Base-by-base conservation (phyloP, 352 stramenopile genomes). In the Phytophthora rubi region DNA sequence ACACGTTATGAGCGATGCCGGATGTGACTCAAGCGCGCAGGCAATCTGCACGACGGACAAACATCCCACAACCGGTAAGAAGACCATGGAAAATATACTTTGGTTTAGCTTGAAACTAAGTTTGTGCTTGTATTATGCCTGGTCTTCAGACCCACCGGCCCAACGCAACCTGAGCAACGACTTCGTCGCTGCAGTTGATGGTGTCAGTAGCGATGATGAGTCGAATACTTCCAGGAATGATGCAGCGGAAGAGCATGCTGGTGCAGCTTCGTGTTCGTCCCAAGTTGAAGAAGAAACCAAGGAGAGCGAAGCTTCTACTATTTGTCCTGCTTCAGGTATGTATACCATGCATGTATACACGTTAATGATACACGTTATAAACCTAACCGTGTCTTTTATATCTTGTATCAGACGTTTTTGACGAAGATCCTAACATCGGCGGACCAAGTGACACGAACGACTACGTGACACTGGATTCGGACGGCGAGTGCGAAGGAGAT, bases 401-500 rank as follows among this genome's bases (percentile, higher is more conserved):
- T 71, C 6, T 42, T 47, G 45, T 47, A 47, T 21, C 18, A 21
- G 39, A 47, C 39, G 18, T 13, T 0, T 47, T 47, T 47, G 39
- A 15, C 55, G 49, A 60, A 0, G 56, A 71, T 33, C 53, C 45
- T 3, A 69, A 59, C 23, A 42, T 59, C 30, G 18, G n/a, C 9
- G 7, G 5, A 2, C 23, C 28, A 55, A 44, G 18, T 13, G 39
- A 47, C 18, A 21, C 39, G 39, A 13, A 13, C 6, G 51, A 67
- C 8, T 58, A 51, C 18, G 44, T 33, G n/a, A 8, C 9, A 26
- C 58, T 67, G 5, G 52, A 71, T 18, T 71, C 57, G 3, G 65
- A 62, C 12, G 51, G 32, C 10, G 51, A 67, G 3, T 47, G 16
- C 7, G 65, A 47, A 15, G 54, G 6, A 6, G 8, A 1, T 2